phyloP scores from a whole-genome alignment of 805 yeast genomes.

The Cyberlindnera galapagoensis region DNA sequence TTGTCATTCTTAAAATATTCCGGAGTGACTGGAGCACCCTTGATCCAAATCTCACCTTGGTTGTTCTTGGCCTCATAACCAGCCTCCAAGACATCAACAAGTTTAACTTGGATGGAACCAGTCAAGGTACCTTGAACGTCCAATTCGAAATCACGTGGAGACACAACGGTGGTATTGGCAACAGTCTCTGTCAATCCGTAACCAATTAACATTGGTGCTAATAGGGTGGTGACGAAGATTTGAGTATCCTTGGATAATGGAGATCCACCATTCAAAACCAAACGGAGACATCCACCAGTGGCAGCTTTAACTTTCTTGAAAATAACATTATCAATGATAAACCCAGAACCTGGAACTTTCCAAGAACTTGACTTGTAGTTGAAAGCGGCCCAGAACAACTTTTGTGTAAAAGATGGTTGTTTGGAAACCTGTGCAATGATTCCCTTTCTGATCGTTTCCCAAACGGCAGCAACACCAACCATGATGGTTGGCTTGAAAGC shows the following conservation, averaged over 20 bases:
- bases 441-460: constrained; percentile 95
- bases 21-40: constrained; percentile 64
- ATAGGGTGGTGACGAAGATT: constrained; percentile 62
- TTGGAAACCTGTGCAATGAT: constrained; percentile 67
- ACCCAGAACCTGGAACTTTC: constrained; percentile 66
- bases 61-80: constrained; percentile 85
- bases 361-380: constrained; percentile 60
- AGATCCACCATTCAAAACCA: constrained; percentile 86
- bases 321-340: constrained; percentile 59
- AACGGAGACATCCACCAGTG: constrained; percentile 83
- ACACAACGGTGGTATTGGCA: constrained; percentile 74
- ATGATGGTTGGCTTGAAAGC: constrained; percentile 86
- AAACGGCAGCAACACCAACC: constrained; percentile 99
- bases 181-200: constrained; percentile 96
- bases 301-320: constrained; percentile 89
- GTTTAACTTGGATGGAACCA: constrained; percentile 79
- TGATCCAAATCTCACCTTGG: constrained; percentile 87
- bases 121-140: constrained; percentile 80
- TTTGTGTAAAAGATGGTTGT: constrained; percentile 61
- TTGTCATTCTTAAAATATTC: constrained; percentile 79
- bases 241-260: constrained; percentile 81
- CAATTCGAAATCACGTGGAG: constrained; percentile 57
- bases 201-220: constrained; percentile 87
- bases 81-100: constrained; percentile 86
- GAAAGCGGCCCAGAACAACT: constrained; percentile 84